Evolutionary conservation across 2,329 filamentous ascomycete species (phyloP).

Genomic region (Aspergillus clavatus): DNA sequence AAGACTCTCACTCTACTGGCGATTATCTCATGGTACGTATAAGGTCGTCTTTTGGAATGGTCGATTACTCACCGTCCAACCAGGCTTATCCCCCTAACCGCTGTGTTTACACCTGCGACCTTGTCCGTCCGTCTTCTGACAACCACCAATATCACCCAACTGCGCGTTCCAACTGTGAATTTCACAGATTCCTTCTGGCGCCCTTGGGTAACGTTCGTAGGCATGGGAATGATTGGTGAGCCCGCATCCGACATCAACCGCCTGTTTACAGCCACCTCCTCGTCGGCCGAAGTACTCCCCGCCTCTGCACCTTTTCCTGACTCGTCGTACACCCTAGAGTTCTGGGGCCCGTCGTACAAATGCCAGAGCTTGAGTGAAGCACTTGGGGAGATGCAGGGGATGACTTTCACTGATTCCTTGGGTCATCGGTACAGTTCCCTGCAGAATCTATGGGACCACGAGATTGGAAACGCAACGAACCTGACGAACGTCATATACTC

Average conservation of each 20-base stretch:
- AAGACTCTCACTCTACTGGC: conserved; percentile 8
- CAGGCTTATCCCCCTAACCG: conserved; percentile 4
- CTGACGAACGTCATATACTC: not conserved
- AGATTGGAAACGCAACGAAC: not conserved
- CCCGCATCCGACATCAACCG: conserved; percentile 2
- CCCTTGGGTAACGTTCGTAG: not conserved
- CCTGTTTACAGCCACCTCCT: conserved; percentile 1
- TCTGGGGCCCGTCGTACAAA: conserved; percentile 13
- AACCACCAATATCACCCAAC: not conserved
- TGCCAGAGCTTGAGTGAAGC: conserved; percentile 9
- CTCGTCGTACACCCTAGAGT: conserved; percentile 8
- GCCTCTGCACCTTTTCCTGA: conserved; percentile 5
- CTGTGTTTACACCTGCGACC: conserved; percentile 3
- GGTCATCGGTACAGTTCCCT: too few species aligned
- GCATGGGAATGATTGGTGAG: not conserved
- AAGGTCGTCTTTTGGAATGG: not conserved
- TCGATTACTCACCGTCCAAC: not conserved
- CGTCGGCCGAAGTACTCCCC: conserved; percentile 2
- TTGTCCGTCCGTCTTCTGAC: not conserved
- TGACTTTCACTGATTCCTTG: too few species aligned
- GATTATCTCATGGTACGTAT: conserved; percentile 7
- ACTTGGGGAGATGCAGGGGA: conserved; percentile 6
- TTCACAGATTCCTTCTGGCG: not conserved
- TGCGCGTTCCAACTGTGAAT: not conserved
- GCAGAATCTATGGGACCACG: conserved; percentile 1